phyloP scores from a whole-genome alignment of 352 stramenopile species.

The Phytophthora lateralis region DNA sequence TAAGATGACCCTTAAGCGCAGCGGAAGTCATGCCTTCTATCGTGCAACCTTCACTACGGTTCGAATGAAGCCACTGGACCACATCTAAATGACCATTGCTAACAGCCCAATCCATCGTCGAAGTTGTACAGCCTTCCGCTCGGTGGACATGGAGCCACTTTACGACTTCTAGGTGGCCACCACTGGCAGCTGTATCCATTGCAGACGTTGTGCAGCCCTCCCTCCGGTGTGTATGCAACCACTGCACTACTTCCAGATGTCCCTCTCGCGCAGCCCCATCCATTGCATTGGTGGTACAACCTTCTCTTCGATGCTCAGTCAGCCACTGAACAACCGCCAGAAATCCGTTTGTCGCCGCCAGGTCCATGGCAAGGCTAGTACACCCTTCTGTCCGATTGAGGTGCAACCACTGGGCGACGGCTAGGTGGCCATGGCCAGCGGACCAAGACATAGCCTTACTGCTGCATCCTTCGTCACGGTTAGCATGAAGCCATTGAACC shows the following conservation, averaged over 20 bases:
- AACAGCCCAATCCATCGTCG: slow-evolving; percentile 28
- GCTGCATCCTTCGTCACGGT: slow-evolving; percentile 30
- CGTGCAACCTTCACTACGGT: slow-evolving; percentile 24
- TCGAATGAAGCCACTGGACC: slow-evolving; percentile 24
- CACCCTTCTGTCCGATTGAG: slow-evolving; percentile 24
- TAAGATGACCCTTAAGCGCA: slow-evolving; percentile 16
- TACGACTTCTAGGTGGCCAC: slow-evolving; percentile 26
- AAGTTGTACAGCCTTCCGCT: slow-evolving; percentile 22
- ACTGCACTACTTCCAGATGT: slow-evolving; percentile 20
- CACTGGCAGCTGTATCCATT: slow-evolving; percentile 26
- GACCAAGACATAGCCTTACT: slow-evolving; percentile 27
- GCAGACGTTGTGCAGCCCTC: slow-evolving; percentile 31
- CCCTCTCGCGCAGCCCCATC: slow-evolving; percentile 21
- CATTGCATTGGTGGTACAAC: slow-evolving; percentile 22
- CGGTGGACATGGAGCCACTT: slow-evolving; percentile 30
- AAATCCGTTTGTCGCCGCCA: slow-evolving; percentile 13
- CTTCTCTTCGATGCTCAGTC: slow-evolving; percentile 20
- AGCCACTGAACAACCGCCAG: slow-evolving; percentile 28
- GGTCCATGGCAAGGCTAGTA: slow-evolving; percentile 21
- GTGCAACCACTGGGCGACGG: slow-evolving; percentile 32
- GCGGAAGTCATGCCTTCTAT: slow-evolving; percentile 18
- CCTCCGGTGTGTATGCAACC: slow-evolving; percentile 15
- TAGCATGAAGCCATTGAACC: slow-evolving; percentile 32
- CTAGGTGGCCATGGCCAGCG: slow-evolving; percentile 25
- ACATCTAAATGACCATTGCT: slow-evolving; percentile 21